phyloP scores from a whole-genome alignment of 352 stramenopile genomes.

The Globisporangium acanthophoron region DNA sequence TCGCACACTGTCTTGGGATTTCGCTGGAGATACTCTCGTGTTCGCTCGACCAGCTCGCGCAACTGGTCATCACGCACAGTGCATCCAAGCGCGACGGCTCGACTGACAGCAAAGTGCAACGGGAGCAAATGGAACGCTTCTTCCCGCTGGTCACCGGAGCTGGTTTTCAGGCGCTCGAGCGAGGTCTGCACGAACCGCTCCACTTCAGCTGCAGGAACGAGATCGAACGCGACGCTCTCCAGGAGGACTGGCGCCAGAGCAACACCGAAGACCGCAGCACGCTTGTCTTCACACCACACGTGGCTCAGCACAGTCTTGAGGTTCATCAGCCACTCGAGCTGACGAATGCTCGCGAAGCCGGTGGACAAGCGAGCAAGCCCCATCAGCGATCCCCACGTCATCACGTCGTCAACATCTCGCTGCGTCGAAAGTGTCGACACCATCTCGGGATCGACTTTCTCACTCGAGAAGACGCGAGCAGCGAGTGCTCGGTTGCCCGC shows the following conservation, averaged over 20 bases:
- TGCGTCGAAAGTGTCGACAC: slow-evolving; percentile 1
- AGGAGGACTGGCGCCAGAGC: slow-evolving; percentile 34
- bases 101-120: slow-evolving; percentile 21
- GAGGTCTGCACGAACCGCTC: slow-evolving; percentile 28
- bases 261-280: slow-evolving; percentile 17
- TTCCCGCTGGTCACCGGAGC: neutral
- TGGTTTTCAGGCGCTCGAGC: slow-evolving; percentile 17
- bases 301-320: slow-evolving; percentile 24
- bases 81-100: slow-evolving; percentile 7
- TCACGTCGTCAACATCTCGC: slow-evolving; percentile 5
- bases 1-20: neutral
- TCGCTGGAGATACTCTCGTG: neutral
- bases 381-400: slow-evolving; percentile 30
- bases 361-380: slow-evolving; percentile 23
- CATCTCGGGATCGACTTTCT: neutral
- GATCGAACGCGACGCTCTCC: slow-evolving; percentile 27
- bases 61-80: neutral
- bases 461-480: slow-evolving; percentile 2
- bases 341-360: slow-evolving; percentile 24
- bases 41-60: slow-evolving; percentile 1
- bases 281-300: slow-evolving; percentile 17
- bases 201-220: slow-evolving; percentile 17
- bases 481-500: neutral
- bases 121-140: slow-evolving; percentile 22
- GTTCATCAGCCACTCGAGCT: slow-evolving; percentile 38